Evolutionary conservation across 2,329 filamentous ascomycete species (phyloP), one percentile per base, ranked within the genome.

Genomic region (Zasmidium angulare): DNA sequence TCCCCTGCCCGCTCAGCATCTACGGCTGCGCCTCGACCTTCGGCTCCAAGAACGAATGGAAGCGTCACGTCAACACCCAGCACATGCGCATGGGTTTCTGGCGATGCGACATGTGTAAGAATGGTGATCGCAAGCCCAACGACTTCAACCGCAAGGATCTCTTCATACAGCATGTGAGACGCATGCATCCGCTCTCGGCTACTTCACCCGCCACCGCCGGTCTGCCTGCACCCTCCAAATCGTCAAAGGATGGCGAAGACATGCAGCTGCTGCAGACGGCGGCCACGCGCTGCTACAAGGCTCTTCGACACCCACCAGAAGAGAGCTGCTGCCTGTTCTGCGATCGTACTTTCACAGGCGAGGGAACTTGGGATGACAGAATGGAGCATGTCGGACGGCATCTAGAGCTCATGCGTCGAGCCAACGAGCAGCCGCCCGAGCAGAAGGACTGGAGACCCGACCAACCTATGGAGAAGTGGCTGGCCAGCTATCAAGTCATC

Each of bases 121-220:
- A 69, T 20, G 50, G 31, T 11, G 68, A 71, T 43, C 63, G 66
- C 63, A 53, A 55, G 65, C 61, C 72, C 54, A 87, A 89, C 68
- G 87, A 86, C 74, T 98, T 97, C 80, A 96, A 96, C 76, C 89
- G 93, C 68, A 96, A 96, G 72, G 93, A 98, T 70, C 84, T 97
- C 10, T 96, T 93, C 77, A 91, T 89, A 0, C 91, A 96, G 69
- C 93, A 97, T 71, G 82, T 93, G 1, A 84, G 90, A 4, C 88
- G 93, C 50, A 96, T 96, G 90, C 93, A 97, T 71, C 80, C 84
- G 0, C 82, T 84, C 14, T 43, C 43, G n/a, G 53, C 53, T 10
- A 22, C 43, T 29, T 23, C 46, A 23, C 82, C 84, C 0, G 73
- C 80, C 14, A 59, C 67, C 9, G 60, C 66, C 20, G 14, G 47